Conservation (phyloP, 1,139 yeast species). For the Pichia sp. region DNA sequence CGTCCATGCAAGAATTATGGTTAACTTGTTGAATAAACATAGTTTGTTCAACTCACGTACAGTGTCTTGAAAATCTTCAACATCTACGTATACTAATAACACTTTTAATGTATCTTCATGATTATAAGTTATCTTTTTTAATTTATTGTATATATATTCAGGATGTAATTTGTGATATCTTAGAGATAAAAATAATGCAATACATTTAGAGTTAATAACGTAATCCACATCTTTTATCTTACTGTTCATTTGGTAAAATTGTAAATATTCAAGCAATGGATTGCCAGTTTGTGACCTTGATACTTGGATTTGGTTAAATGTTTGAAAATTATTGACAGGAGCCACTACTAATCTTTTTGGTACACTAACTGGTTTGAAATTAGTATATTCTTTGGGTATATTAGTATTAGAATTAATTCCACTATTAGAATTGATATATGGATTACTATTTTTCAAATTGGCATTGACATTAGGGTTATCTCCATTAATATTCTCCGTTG, state of each 20-base stretch:
- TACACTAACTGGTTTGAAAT: neutral
- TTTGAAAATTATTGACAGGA: conserved; percentile 15
- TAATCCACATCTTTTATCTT: conserved; percentile 54
- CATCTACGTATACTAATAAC: conserved; percentile 69
- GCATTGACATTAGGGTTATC: neutral
- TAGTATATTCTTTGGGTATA: neutral
- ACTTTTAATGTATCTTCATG: conserved; percentile 44
- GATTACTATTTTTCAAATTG: too few relatives aligned
- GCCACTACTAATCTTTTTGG: neutral
- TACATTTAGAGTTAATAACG: conserved; percentile 57
- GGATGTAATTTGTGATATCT: conserved; percentile 84
- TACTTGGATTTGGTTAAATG: conserved; percentile 33
- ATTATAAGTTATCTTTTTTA: conserved; percentile 41
- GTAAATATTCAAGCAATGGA: conserved; percentile 45
- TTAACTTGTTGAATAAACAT: conserved; percentile 63
- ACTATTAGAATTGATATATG: too few relatives aligned
- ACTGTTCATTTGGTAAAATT: conserved; percentile 43
- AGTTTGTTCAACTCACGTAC: conserved; percentile 64
- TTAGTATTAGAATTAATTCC: neutral
- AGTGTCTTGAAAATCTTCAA: conserved; percentile 65
- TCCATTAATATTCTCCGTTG: neutral
- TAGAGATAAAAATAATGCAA: conserved; percentile 66
- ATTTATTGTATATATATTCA: conserved; percentile 70
- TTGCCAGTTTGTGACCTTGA: conserved; percentile 55
- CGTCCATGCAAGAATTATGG: conserved; percentile 73